Evolutionary conservation across 1,284 basidiomycete species (phyloP).

Genomic region (Ustilago nuda): DNA sequence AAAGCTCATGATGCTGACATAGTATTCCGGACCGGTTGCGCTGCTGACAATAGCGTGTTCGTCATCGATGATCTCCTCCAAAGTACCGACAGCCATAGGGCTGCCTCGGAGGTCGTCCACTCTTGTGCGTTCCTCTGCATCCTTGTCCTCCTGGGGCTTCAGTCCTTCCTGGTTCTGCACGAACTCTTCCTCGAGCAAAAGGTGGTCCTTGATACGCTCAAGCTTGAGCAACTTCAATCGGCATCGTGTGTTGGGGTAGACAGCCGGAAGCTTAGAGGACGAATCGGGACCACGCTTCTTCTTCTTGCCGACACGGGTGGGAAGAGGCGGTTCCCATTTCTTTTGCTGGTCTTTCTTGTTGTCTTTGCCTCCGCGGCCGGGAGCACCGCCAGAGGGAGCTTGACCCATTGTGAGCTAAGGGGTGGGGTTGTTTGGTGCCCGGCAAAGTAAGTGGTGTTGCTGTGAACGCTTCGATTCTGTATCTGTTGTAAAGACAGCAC

Average conservation of each 20-base stretch:
- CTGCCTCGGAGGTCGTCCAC: slow-evolving; percentile 95
- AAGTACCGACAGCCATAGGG: slow-evolving; percentile 95
- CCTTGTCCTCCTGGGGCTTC: slow-evolving; percentile 84
- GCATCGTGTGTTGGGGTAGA: slow-evolving; percentile 94
- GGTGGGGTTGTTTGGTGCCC: no score
- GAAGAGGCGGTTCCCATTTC: slow-evolving; percentile 99
- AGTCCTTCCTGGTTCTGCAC: slow-evolving; percentile 87
- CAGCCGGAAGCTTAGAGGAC: slow-evolving; percentile 89
- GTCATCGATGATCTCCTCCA: slow-evolving; percentile 99
- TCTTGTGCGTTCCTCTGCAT: slow-evolving; percentile 90
- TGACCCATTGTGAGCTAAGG: slow-evolving; percentile 53
- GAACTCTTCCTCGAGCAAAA: slow-evolving; percentile 97
- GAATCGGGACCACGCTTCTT: slow-evolving; percentile 89
- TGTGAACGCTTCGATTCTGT: no score
- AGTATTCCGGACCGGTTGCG: slow-evolving; percentile 94
- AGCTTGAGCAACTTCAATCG: slow-evolving; percentile 94
- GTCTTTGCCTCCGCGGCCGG: slow-evolving; percentile 61
- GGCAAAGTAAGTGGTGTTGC: no score
- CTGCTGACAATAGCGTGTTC: slow-evolving; percentile 99
- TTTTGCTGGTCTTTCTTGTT: slow-evolving; percentile 75
- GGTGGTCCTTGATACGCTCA: slow-evolving; percentile 97
- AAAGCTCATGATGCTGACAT: slow-evolving; percentile 98
- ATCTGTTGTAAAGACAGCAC: no score
- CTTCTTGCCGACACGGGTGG: slow-evolving; percentile 96
- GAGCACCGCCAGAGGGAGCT: slow-evolving; percentile 58